Conservation (phyloP, 2,329 filamentous ascomycete genomes). For the Trichoderma koningii region DNA sequence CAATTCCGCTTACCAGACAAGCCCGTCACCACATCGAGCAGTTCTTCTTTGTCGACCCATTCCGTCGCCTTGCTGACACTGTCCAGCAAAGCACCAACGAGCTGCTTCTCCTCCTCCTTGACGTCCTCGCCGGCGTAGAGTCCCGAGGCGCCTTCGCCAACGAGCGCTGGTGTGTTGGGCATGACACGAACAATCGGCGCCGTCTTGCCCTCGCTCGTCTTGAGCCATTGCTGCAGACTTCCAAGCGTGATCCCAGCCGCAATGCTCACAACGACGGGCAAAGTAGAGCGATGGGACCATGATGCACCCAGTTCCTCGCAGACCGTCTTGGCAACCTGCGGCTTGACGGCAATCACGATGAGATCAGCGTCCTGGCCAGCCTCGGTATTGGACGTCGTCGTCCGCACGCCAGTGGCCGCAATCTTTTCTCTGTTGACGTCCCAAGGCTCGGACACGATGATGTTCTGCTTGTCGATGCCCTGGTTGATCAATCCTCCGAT, state of each 20-base stretch:
- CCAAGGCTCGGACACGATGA: conserved; percentile 54
- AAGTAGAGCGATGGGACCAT: conserved; percentile 38
- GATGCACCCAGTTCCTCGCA: conserved; percentile 50
- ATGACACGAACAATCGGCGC: conserved; percentile 54
- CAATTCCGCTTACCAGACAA: conserved; percentile 47
- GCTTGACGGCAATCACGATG: conserved; percentile 54
- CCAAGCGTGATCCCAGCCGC: conserved; percentile 52
- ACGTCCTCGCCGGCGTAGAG: conserved; percentile 49
- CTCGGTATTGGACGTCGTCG: conserved; percentile 50
- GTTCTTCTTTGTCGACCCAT: conserved; percentile 53
- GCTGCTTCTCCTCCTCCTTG: conserved; percentile 45
- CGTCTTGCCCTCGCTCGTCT: conserved; percentile 40
- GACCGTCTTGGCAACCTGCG: conserved; percentile 51
- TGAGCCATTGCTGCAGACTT: conserved; percentile 49
- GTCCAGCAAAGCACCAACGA: conserved; percentile 46
- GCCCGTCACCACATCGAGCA: conserved; percentile 54
- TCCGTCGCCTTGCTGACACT: conserved; percentile 52
- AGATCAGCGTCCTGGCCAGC: conserved; percentile 48
- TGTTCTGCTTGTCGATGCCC: conserved; percentile 47
- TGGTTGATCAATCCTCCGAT: conserved; percentile 51
- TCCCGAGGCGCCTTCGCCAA: conserved; percentile 54
- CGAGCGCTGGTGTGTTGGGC: conserved; percentile 55
- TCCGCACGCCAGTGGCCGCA: conserved; percentile 48
- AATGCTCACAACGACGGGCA: conserved; percentile 53
- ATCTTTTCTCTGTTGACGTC: conserved; percentile 56